Conservation (phyloP, 257 asterid species). For the Ballota nigra region DNA sequence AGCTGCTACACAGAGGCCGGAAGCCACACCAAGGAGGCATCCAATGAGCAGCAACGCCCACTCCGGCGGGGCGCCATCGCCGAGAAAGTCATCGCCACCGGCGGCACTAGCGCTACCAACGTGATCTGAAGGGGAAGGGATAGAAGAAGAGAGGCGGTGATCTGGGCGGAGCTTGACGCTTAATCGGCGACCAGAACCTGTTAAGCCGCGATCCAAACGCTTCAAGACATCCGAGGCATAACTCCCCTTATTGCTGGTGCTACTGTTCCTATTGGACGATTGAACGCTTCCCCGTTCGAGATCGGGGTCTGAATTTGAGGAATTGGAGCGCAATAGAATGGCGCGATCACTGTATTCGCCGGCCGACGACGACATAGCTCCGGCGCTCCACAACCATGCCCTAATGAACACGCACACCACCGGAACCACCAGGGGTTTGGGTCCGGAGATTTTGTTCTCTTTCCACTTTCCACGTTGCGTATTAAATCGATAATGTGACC, state of each 20-base stretch:
- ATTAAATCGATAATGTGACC: background rate
- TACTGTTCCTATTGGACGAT: conserved; percentile 36
- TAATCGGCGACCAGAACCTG: conserved; percentile 49
- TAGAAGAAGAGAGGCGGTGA: conserved; percentile 35
- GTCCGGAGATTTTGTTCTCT: conserved; percentile 8
- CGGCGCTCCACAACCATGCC: conserved; percentile 20
- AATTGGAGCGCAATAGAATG: conserved; percentile 50
- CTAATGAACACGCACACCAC: background rate
- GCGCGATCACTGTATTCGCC: conserved; percentile 56
- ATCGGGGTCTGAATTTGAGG: conserved; percentile 62
- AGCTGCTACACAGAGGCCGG: conserved; percentile 89
- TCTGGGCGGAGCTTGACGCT: conserved; percentile 37
- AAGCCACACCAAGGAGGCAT: conserved; percentile 90
- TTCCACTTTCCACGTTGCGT: conserved; percentile 1
- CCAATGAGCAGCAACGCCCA: conserved; percentile 96
- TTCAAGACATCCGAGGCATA: conserved; percentile 55
- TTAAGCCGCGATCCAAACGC: conserved; percentile 53
- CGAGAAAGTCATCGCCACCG: conserved; percentile 57
- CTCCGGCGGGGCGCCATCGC: conserved; percentile 92
- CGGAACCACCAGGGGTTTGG: conserved; percentile 20
- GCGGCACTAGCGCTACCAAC: conserved; percentile 29
- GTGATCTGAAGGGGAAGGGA: conserved; percentile 43
- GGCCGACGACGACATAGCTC: conserved; percentile 45
- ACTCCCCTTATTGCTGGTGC: conserved; percentile 40
- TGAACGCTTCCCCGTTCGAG: conserved; percentile 52